phyloP scores from a whole-genome alignment of 1,284 basidiomycete genomes.

The Hypsizygus ulmarius region DNA sequence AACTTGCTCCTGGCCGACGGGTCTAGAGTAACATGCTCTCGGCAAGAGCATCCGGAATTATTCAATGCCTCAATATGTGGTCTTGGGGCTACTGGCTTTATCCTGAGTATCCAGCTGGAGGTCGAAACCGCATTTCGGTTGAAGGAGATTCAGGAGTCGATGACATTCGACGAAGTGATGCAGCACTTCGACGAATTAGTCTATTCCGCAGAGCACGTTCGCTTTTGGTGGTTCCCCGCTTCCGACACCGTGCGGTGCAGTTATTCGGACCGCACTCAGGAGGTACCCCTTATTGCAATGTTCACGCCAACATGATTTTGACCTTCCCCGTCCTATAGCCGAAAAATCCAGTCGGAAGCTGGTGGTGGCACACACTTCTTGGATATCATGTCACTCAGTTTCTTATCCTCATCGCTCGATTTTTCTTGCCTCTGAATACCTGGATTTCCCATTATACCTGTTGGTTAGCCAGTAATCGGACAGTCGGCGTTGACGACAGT shows the following conservation, averaged over 20 bases:
- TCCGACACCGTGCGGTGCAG: constrained; percentile 74
- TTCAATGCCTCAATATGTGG: constrained; percentile 94
- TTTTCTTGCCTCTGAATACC: constrained; percentile 51
- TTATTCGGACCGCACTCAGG: constrained; percentile 70
- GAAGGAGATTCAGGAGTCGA: constrained; percentile 70
- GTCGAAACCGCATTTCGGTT: constrained; percentile 86
- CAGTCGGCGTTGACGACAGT: constrained; percentile 67
- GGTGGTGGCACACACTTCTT: constrained; percentile 68
- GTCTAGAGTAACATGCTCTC: constrained; percentile 65
- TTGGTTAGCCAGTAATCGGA: constrained; percentile 54
- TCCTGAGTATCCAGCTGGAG: constrained; percentile 75
- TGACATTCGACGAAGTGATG: constrained; percentile 66
- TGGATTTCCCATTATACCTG: constrained; percentile 55
- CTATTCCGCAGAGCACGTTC: constrained; percentile 76
- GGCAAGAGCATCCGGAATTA: constrained; percentile 64
- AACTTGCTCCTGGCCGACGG: constrained; percentile 76
- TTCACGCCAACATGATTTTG: constrained; percentile 12
- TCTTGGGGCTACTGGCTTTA: constrained; percentile 90
- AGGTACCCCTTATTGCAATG: constrained; percentile 49
- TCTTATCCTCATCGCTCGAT: constrained; percentile 71
- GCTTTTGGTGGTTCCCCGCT: constrained; percentile 96
- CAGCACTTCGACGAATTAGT: constrained; percentile 56
- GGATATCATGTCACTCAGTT: constrained; percentile 80
- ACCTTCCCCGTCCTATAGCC: constrained; percentile 24
- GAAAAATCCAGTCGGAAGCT: constrained; percentile 50